These are phyloP conservation scores for Botrytis hyacinthi DNA, from an alignment of 2,329 filamentous ascomycete genomes.

Conservation along the genomic window DNA sequence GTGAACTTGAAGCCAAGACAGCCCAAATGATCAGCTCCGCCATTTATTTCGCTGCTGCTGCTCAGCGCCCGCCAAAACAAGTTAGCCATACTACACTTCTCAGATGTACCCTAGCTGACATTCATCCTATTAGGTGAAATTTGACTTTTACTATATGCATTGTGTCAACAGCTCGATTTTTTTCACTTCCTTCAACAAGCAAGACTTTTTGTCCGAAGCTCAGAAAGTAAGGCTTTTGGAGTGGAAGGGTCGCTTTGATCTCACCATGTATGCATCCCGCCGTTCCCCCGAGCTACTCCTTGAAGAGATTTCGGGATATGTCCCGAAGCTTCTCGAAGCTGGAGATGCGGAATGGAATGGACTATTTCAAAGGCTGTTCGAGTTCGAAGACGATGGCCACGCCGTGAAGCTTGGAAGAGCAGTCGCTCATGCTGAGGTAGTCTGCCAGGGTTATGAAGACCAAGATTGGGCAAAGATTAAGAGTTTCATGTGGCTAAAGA, in stretches of 20 bases:
- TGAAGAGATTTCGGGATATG: conserved; percentile 60
- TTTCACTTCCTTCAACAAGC: conserved; percentile 65
- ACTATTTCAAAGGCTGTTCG: conserved; percentile 48
- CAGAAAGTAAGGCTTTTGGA: conserved; percentile 71
- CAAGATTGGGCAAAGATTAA: conserved; percentile 53
- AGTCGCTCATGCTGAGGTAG: conserved; percentile 59
- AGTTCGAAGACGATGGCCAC: conserved; percentile 74
- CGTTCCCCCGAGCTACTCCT: conserved; percentile 59
- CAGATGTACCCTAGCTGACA: background rate
- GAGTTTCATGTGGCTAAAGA: conserved; percentile 57
- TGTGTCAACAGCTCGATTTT: conserved; percentile 70
- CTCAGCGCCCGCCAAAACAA: conserved; percentile 61
- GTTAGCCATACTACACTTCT: conserved; percentile 7
- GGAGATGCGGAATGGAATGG: conserved; percentile 39
- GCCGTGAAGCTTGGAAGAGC: conserved; percentile 72
- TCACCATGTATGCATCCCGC: conserved; percentile 71
- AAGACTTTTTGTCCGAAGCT: conserved; percentile 57
- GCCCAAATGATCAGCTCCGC: conserved; percentile 69
- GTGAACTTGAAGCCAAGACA: conserved; percentile 49
- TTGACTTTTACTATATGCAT: conserved; percentile 85
- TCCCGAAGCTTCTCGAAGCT: conserved; percentile 41
- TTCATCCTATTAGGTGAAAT: conserved; percentile 50
- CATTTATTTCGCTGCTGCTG: conserved; percentile 49
- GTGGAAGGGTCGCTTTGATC: conserved; percentile 75
- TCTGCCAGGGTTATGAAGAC: conserved; percentile 48